Evolutionary conservation across 2,329 filamentous ascomycete genomes (phyloP), one percentile per base, ranked within the genome.

Genomic region (Penicillium janthinellum): DNA sequence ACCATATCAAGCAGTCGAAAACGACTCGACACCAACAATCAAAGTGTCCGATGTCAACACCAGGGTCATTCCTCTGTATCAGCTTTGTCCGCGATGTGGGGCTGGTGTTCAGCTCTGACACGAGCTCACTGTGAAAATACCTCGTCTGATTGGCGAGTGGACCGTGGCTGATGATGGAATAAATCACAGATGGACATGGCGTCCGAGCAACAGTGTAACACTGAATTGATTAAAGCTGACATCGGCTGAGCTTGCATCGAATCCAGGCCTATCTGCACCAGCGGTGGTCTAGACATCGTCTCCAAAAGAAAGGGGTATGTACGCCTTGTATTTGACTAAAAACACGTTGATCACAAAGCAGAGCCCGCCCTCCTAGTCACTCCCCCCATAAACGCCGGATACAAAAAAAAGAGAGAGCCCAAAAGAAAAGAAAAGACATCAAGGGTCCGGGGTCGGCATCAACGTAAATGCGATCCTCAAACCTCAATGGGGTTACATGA

Each of bases 321-420:
- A 68, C 64, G 68, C 59, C 61, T 65, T 63, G 65, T 45, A 69
- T 68, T 58, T 63, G 63, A 67, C 64, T 69, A 64, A 65, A 71
- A 70, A 65, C 67, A 65, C 66, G 22, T 65, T 55, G 65, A 54
- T 62, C 64, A 68, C 67, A 73, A 67, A 69, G 65, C 70, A 70
- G 61, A 70, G 67, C 68, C 68, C 66, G 60, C 66, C 66, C 64
- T 60, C 68, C 72, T 64, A 60, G 65, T 69, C 67, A 67, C 65
- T 38, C 68, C 67, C 65, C 62, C 61, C 59, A 61, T 63, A 61
- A 74, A 75, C 73, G 70, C 73, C 72, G 64, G 62, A 66, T 67
- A 69, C 61, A 72, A 66, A 68, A 62, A 66, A 69, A 31, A 31
- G 20, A n/a, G 17, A 15, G n/a, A 47, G 22, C 38, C 14, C 60